Base-by-base conservation (phyloP, 306 rosid species). In the Quercus bicolor region DNA sequence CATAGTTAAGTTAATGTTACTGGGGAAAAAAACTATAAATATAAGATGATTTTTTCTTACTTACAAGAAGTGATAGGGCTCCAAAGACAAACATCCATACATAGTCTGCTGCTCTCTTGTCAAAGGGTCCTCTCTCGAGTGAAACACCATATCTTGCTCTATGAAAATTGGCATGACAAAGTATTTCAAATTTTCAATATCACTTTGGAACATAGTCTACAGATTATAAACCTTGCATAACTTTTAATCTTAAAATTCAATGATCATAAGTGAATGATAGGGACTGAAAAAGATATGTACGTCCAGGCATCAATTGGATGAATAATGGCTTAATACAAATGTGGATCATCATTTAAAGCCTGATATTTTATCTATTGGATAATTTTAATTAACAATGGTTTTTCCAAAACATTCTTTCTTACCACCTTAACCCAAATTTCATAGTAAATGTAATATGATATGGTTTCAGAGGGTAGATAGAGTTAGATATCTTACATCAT, bases 121-220 rank as follows among this genome's bases (percentile, higher is more conserved):
- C 91, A 88, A 90, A 92, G 20, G 97, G 85, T 1, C 91, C 91
- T 84, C 83, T 92, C 84, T 92, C 96, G 52, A 89, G 76, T 70
- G 91, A 83, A 73, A 92, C 97, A 13, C 96, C 92, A 88, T 92
- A 92, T 78, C 56, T 88, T 56, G 91, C 92, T 86, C 97, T 92
- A 56, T 59, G 20, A 12, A 83, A 75, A 31, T 66, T 48, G 51
- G 75, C 3, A 75, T 55, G 5, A 64, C 45, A 52, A 51, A 26
- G 21, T 26, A 29, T 53, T 15, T 69, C 53, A 48, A 48, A 48
- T 48, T 11, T 48, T 48, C 20, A 69, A 24, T 70, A 12, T n/a
- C 33, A 68, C 13, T 18, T 18, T 3, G 51, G 12, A 19, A 70
- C 74, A 70, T 43, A 48, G 16, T 70, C 53, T 29, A 13, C 34